phyloP scores from a whole-genome alignment of 352 stramenopile species.

The Thalassiosira exigua region DNA sequence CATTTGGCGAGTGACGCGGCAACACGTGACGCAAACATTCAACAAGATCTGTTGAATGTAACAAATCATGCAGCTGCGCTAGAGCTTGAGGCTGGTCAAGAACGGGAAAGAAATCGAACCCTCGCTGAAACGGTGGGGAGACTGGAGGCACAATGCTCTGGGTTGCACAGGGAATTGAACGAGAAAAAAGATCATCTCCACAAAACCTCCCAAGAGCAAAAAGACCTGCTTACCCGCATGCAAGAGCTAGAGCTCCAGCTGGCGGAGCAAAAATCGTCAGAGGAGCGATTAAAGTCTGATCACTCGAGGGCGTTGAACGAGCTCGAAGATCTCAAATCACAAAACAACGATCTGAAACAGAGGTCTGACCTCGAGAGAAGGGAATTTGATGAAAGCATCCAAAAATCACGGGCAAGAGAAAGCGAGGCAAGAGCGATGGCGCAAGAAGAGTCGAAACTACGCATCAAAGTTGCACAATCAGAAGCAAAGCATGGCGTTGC shows the following conservation, averaged over 20 bases:
- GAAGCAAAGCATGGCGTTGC: neutral
- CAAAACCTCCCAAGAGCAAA: too few species aligned
- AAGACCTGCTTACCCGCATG: conserved; percentile 27
- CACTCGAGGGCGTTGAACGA: conserved; percentile 21
- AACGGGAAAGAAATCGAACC: conserved; percentile 35
- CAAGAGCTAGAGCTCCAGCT: conserved; percentile 20
- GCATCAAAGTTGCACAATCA: conserved; percentile 9
- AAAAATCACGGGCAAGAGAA: conserved; percentile 28
- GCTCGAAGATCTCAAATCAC: conserved; percentile 17
- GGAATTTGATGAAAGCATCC: conserved; percentile 15
- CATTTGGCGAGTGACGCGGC: conserved; percentile 11
- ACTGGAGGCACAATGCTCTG: too few species aligned
- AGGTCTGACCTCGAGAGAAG: conserved; percentile 15
- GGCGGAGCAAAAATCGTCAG: conserved; percentile 12
- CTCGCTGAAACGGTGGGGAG: neutral
- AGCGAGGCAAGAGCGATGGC: conserved; percentile 21
- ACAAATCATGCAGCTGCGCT: conserved; percentile 26
- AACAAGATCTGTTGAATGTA: conserved; percentile 21
- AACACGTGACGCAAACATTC: conserved; percentile 5
- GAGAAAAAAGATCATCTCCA: too few species aligned
- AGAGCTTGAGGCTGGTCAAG: conserved; percentile 33
- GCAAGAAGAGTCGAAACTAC: conserved; percentile 5
- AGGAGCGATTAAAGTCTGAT: conserved; percentile 21
- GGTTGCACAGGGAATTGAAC: too few species aligned
- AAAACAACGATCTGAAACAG: conserved; percentile 22